Evolutionary conservation across 176 grass and related monocot species (phyloP).

Genomic region (Tillandsia fasciculata): DNA sequence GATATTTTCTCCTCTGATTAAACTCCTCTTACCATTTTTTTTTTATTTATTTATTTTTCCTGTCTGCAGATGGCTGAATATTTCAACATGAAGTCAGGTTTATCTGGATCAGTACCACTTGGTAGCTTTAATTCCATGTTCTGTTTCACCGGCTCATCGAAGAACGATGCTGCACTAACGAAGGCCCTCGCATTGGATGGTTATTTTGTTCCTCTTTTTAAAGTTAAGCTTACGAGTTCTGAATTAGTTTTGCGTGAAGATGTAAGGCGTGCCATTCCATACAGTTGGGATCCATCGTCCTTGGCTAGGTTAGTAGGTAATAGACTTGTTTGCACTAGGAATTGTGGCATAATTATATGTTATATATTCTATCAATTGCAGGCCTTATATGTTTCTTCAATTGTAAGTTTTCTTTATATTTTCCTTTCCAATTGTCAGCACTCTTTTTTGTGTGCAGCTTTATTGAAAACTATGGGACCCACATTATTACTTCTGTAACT

Average conservation of each 20-base stretch:
- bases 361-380: slow-evolving; percentile 2
- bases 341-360: slow-evolving; percentile 22
- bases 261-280: slow-evolving; percentile 57
- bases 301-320: slow-evolving; percentile 99
- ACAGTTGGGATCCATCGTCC: slow-evolving; percentile 70
- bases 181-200: slow-evolving; percentile 87
- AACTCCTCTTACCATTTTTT: background rate
- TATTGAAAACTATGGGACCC: slow-evolving; percentile 90
- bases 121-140: slow-evolving; percentile 89
- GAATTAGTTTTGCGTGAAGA: slow-evolving; percentile 46
- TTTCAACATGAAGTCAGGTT: slow-evolving; percentile 77
- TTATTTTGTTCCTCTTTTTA: slow-evolving; percentile 47
- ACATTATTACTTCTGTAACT: slow-evolving; percentile 85
- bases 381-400: slow-evolving; percentile 1
- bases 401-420: slow-evolving; percentile 7
- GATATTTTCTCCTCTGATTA: background rate
- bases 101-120: slow-evolving; percentile 63
- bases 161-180: slow-evolving; percentile 52
- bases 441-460: slow-evolving; percentile 53
- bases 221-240: slow-evolving; percentile 39
- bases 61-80: slow-evolving; percentile 70
- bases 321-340: slow-evolving; percentile 66
- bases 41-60: slow-evolving; percentile 13
- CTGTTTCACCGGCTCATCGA: slow-evolving; percentile 88
- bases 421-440: slow-evolving; percentile 6